Percentiles rank a stretch among this genome's conserved stretches.
Evolutionary conservation across 208 protist genomes (phyloP).

Genomic region (Angomonas deanei): DNA sequence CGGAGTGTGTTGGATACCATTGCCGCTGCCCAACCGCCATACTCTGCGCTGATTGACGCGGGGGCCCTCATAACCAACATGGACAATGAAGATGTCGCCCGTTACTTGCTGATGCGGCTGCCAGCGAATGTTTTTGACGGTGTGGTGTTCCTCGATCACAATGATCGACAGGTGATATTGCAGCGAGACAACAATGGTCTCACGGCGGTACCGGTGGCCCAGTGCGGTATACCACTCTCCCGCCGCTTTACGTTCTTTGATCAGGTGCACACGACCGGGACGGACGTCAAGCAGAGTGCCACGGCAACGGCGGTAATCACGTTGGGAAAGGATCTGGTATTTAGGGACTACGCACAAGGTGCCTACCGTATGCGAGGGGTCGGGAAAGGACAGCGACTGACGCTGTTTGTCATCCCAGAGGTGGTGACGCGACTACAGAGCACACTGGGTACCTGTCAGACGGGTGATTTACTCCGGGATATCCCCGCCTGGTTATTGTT

Average conservation of each 20-base stretch:
- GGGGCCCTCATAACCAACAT: conserved; percentile 96
- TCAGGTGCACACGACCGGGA: conserved; percentile 94
- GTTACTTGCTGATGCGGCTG: conserved; percentile 76
- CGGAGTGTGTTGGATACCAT: conserved; percentile 87
- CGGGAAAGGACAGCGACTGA: conserved; percentile 87
- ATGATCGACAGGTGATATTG: conserved; percentile 92
- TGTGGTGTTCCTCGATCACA: conserved; percentile 92
- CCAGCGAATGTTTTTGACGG: conserved; percentile 80
- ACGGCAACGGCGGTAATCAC: conserved; percentile 91
- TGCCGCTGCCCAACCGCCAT: conserved; percentile 66
- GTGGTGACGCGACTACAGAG: conserved; percentile 68
- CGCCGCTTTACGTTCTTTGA: conserved; percentile 94
- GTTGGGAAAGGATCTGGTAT: conserved; percentile 95
- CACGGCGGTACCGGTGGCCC: conserved; percentile 72
- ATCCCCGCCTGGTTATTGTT: conserved; percentile 87
- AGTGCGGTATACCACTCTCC: conserved; percentile 89
- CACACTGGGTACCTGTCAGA: conserved; percentile 32
- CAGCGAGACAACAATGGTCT: conserved; percentile 67
- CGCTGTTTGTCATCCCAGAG: conserved; percentile 92
- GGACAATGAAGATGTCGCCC: conserved; percentile 89
- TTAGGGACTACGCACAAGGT: conserved; percentile 93
- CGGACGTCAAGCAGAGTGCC: conserved; percentile 92
- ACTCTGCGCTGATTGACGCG: conserved; percentile 93
- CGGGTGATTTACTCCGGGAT: conserved; percentile 59
- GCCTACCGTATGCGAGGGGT: conserved; percentile 93